Evolutionary conservation across 352 stramenopile genomes (phyloP), one percentile per base, ranked within the genome.

Genomic region (Pythium pyrilobum): DNA sequence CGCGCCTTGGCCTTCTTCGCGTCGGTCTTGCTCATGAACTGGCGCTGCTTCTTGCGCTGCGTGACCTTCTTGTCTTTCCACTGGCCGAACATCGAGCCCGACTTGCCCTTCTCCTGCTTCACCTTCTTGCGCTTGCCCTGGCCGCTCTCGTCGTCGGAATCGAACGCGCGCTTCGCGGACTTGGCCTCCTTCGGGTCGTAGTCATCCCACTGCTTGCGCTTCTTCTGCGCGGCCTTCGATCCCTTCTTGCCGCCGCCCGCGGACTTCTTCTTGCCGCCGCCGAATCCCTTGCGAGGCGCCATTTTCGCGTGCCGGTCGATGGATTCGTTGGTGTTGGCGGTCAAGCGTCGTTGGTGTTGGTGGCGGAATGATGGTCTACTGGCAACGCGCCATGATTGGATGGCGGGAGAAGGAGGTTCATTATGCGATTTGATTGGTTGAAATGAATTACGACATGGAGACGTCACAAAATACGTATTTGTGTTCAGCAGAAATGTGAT

Each of bases 91-190:
- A 92, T 89, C 24, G 78, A 88, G 25, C 69, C 66, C 13, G 47
- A 41, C 37, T 58, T 33, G 37, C 29, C 38, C 42, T 53, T 54
- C 24, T 49, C 27, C 31, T 76, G 52, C 20, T 46, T n/a, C 33
- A 77, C 59, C 64, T 87, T 89, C 20, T 75, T 68, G 25, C 78
- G 45, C 49, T 89, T 86, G 78, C 81, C 89, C 60, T 92, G 81
- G 2, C 63, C 57, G 46, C 89, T 80, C 81, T 54, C 33, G 20
- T 42, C 41, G 28, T 46, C 56, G 27, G 20, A 23, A 10, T 44
- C 23, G 33, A 16, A 18, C 4, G 28, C 15, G 9, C 40, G 36
- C 34, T 38, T 42, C 5, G 41, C 42, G 25, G 25, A 21, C 42
- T 64, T 55, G 40, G 52, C 49, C 13, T 32, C 46, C 34, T 31